Conservation (phyloP, 2,329 filamentous ascomycete genomes). For the Tympanopsis confertula region DNA sequence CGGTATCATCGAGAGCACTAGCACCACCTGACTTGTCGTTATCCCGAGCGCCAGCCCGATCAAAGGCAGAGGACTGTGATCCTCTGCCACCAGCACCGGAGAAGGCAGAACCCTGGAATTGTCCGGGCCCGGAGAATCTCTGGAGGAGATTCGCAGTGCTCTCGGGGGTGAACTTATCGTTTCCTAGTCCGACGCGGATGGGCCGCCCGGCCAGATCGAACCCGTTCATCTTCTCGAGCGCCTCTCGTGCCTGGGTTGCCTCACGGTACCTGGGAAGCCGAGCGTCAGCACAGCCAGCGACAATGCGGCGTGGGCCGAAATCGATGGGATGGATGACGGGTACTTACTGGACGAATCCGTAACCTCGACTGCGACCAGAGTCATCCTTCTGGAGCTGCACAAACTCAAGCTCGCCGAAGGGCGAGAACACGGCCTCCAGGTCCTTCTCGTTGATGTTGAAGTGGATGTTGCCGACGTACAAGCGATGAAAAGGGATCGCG, state of each 20-base stretch:
- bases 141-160: conserved; percentile 86
- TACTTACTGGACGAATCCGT: conserved; percentile 97
- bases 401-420: conserved; percentile 94
- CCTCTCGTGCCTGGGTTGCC: conserved; percentile 80
- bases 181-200: conserved; percentile 96
- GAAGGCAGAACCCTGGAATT: conserved; percentile 81
- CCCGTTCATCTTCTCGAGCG: conserved; percentile 97
- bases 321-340: background rate
- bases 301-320: background rate
- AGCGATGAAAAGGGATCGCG: conserved; percentile 86
- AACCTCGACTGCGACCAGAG: conserved; percentile 77
- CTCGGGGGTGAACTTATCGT: conserved; percentile 99
- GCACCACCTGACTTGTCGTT: conserved; percentile 83
- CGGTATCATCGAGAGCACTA: conserved; percentile 91
- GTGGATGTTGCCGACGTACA: conserved; percentile 98
- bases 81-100: conserved; percentile 82
- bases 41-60: conserved; percentile 78
- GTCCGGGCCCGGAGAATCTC: conserved; percentile 49
- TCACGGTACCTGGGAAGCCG: conserved; percentile 63
- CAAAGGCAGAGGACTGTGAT: conserved; percentile 75
- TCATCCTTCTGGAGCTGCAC: conserved; percentile 97
- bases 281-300: background rate
- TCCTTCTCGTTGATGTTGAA: conserved; percentile 98
- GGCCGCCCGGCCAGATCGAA: conserved; percentile 95
- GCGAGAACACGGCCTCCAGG: conserved; percentile 89